Conservation (phyloP, 257 asterid genomes). For the Plantago elongata region DNA sequence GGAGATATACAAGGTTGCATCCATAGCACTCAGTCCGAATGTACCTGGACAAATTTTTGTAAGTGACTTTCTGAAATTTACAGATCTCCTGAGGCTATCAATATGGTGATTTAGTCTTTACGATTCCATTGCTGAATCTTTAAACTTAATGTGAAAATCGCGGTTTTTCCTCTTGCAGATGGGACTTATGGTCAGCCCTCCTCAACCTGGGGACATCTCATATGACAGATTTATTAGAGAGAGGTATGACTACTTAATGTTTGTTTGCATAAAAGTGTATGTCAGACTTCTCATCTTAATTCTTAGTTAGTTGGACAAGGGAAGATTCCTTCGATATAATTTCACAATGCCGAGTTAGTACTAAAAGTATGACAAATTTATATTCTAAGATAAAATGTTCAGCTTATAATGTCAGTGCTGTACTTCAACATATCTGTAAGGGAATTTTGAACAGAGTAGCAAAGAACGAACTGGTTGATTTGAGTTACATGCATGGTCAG, state of each 20-base stretch:
- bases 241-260: constrained; percentile 45
- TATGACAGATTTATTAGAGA: constrained; percentile 68
- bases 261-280: background rate
- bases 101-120: background rate
- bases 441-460: too few relatives aligned
- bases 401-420: too few relatives aligned
- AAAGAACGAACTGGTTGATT: too few relatives aligned
- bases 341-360: background rate
- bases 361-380: background rate
- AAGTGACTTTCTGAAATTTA: constrained; percentile 25
- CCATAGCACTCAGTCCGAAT: constrained; percentile 92
- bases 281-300: background rate
- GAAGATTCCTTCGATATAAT: background rate
- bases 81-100: background rate
- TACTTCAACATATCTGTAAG: too few relatives aligned
- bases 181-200: constrained; percentile 95
- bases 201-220: constrained; percentile 90
- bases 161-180: constrained; percentile 45
- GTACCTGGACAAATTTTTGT: constrained; percentile 98
- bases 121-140: background rate
- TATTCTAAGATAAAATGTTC: background rate
- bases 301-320: background rate
- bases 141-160: constrained; percentile 8
- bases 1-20: constrained; percentile 96
- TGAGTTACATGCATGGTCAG: background rate